Evolutionary conservation across 805 yeast genomes (phyloP).

Genomic region (Pichia californica): DNA sequence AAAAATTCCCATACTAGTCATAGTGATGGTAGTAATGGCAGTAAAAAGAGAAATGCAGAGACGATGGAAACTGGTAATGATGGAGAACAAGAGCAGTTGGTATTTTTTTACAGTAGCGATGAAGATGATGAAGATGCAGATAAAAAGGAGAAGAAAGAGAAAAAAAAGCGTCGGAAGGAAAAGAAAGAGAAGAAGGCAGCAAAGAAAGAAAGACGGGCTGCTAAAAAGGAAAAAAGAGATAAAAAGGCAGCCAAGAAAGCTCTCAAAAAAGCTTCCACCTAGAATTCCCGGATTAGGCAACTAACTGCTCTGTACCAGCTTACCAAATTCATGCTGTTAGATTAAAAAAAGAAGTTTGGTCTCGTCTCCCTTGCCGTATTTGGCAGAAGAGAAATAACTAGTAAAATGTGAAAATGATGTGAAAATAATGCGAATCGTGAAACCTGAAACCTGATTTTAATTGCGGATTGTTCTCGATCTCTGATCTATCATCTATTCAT

Average conservation of each 20-base stretch:
- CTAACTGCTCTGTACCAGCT: neutral
- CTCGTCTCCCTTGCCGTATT: too few species aligned
- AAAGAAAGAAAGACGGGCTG: constrained; percentile 19
- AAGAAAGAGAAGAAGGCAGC: constrained; percentile 22
- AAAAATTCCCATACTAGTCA: too few species aligned
- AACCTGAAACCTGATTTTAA: too few species aligned
- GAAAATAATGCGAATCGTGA: too few species aligned
- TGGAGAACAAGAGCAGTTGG: constrained; percentile 11
- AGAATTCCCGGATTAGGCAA: neutral
- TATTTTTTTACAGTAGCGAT: constrained; percentile 17
- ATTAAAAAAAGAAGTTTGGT: too few species aligned
- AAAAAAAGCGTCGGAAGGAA: constrained; percentile 20
- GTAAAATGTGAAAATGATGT: too few species aligned
- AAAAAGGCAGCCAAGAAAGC: constrained; percentile 10
- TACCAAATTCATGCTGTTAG: too few species aligned
- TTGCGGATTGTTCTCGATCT: too few species aligned
- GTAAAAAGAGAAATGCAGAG: constrained; percentile 6
- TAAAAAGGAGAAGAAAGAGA: constrained; percentile 16
- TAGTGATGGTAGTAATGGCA: neutral
- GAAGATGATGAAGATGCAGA: constrained; percentile 25
- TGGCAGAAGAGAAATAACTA: too few species aligned
- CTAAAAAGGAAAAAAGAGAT: constrained; percentile 20
- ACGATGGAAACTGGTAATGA: neutral
- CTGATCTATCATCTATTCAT: too few species aligned
- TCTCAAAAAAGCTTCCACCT: neutral